phyloP scores from a whole-genome alignment of 2,329 filamentous ascomycete genomes.

The Xylaria sp. region DNA sequence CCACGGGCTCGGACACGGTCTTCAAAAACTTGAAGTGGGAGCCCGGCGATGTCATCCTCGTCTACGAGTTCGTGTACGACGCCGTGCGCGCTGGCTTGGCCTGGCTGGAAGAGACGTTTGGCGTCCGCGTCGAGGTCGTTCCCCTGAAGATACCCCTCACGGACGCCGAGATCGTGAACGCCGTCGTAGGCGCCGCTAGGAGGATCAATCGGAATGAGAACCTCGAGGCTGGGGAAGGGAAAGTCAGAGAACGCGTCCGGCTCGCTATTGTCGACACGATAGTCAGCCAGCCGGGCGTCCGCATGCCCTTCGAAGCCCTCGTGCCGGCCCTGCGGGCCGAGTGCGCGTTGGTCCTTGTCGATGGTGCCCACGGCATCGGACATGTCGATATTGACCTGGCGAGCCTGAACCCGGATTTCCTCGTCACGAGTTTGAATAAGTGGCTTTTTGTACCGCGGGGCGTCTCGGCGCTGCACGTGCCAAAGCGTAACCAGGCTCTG shows the following conservation, averaged over 20 bases:
- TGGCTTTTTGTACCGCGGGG: constrained; percentile 72
- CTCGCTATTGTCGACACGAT: constrained; percentile 71
- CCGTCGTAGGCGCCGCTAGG: constrained; percentile 56
- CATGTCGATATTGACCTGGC: constrained; percentile 65
- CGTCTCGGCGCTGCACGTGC: constrained; percentile 68
- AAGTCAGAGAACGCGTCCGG: constrained; percentile 50
- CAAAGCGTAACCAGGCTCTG: constrained; percentile 62
- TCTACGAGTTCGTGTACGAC: constrained; percentile 68
- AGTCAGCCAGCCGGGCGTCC: constrained; percentile 65
- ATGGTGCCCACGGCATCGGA: constrained; percentile 70
- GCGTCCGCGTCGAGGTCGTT: constrained; percentile 49
- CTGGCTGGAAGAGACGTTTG: constrained; percentile 63
- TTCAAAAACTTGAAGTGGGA: constrained; percentile 64
- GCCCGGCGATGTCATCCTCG: constrained; percentile 64
- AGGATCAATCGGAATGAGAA: constrained; percentile 29
- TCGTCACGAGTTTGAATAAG: constrained; percentile 70
- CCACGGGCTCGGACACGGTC: constrained; percentile 66
- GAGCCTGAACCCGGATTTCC: constrained; percentile 67
- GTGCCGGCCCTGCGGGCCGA: constrained; percentile 59
- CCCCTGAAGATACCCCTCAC: constrained; percentile 57
- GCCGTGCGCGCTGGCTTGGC: constrained; percentile 63
- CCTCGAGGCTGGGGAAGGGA: background rate
- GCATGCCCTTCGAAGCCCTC: constrained; percentile 65
- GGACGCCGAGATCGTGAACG: constrained; percentile 58
- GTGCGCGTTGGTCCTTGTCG: constrained; percentile 64